These are phyloP conservation scores for Chaetoceros tenuissimus DNA, from an alignment of 108 stramenopile species.

Conservation along the genomic window DNA sequence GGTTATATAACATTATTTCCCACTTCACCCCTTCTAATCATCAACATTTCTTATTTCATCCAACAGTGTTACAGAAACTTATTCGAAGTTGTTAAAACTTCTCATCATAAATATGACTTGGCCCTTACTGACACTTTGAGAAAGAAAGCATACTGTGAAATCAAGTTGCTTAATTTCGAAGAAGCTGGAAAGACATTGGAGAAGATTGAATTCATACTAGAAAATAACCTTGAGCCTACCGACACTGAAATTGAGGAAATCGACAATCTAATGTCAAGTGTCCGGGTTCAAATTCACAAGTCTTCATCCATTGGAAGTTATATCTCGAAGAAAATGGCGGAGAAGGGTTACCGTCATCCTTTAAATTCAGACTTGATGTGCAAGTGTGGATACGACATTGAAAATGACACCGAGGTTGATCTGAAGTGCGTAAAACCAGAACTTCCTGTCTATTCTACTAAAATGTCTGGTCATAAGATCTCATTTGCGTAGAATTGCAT, in stretches of 20 bases:
- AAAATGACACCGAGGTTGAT: not conserved
- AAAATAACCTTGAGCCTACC: constrained; percentile 8
- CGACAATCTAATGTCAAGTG: constrained; percentile 42
- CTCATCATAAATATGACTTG: constrained; percentile 1
- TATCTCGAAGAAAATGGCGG: not conserved
- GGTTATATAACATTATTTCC: not conserved
- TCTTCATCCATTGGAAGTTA: constrained; percentile 29
- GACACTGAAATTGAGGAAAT: constrained; percentile 10
- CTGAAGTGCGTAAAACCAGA: not conserved
- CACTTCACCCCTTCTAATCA: not conserved
- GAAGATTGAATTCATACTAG: constrained; percentile 26
- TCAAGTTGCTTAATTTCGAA: constrained; percentile 24
- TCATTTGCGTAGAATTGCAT: not conserved
- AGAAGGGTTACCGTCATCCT: not conserved
- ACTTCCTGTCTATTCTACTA: not conserved
- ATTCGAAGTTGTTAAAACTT: not conserved
- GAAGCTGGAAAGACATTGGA: constrained; percentile 28
- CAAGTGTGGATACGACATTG: not conserved
- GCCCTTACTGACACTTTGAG: constrained; percentile 25
- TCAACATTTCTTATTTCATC: not conserved
- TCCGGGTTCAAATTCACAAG: constrained; percentile 47
- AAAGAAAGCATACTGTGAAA: constrained; percentile 31
- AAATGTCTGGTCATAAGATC: not conserved
- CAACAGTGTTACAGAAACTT: not conserved
- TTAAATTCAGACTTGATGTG: not conserved